Percentiles rank a stretch among this genome's conserved stretches.
Conservation (phyloP, 768 basidiomycete species). For the Mycena epipterygia region DNA sequence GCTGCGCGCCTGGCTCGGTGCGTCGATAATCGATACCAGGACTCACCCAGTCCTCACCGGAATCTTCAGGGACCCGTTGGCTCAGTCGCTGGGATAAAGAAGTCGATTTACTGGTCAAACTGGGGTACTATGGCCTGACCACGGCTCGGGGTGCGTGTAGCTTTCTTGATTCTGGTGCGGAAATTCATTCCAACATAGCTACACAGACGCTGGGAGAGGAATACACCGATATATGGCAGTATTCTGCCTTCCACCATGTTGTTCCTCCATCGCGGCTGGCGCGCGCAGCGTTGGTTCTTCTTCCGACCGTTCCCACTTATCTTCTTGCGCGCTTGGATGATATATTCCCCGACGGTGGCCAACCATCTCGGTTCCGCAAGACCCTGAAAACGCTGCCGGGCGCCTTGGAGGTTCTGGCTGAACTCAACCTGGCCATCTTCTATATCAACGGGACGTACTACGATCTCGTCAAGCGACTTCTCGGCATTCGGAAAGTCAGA, state of each 20-base stretch:
- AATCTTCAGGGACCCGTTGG: constrained; percentile 80
- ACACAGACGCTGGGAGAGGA: constrained; percentile 92
- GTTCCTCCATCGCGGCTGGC: constrained; percentile 59
- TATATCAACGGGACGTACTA: constrained; percentile 88
- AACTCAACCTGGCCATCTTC: constrained; percentile 85
- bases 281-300: constrained; percentile 71
- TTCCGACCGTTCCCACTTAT: constrained; percentile 77
- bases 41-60: constrained; percentile 23
- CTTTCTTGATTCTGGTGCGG: background rate
- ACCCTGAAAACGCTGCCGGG: constrained; percentile 60
- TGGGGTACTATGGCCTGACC: constrained; percentile 82
- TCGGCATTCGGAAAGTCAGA: constrained; percentile 78
- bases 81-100: constrained; percentile 87
- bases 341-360: constrained; percentile 51
- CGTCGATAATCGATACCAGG: constrained; percentile 35
- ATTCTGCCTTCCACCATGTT: constrained; percentile 57
- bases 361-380: constrained; percentile 50
- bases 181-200: constrained; percentile 55
- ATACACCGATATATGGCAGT: constrained; percentile 88
- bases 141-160: constrained; percentile 76
- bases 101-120: constrained; percentile 75
- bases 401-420: constrained; percentile 68
- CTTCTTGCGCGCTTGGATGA: constrained; percentile 64
- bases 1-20: constrained; percentile 86
- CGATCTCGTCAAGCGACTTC: constrained; percentile 73